These are phyloP conservation scores for Talaromyces sp. DNA, from an alignment of 2,329 filamentous ascomycete species.

Conservation along the genomic window DNA sequence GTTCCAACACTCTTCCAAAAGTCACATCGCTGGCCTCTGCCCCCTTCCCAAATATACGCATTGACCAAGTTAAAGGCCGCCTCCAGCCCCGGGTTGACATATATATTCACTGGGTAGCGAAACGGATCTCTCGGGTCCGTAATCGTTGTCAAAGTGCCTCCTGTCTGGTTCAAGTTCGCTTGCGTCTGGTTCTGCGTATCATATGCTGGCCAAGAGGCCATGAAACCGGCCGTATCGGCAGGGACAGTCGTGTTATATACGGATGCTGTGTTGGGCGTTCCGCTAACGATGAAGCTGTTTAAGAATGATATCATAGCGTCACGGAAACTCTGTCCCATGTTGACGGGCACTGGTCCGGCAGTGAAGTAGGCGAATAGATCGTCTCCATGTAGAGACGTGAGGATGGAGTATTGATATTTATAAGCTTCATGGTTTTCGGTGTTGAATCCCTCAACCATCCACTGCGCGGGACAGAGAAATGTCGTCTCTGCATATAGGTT, in stretches of 20 bases:
- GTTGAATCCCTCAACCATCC: conserved; percentile 48
- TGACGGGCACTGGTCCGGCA: neutral
- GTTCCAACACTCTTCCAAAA: conserved; percentile 33
- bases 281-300: conserved; percentile 44
- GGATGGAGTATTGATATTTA: conserved; percentile 56
- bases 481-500: conserved; percentile 54
- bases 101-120: conserved; percentile 19
- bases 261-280: conserved; percentile 31
- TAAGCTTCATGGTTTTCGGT: conserved; percentile 29
- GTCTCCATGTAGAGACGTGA: conserved; percentile 61
- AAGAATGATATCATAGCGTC: conserved; percentile 26
- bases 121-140: conserved; percentile 14
- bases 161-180: conserved; percentile 46
- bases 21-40: conserved; percentile 42
- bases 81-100: conserved; percentile 25
- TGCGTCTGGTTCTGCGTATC: conserved; percentile 28
- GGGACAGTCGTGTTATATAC: conserved; percentile 21
- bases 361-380: conserved; percentile 52
- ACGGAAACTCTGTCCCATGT: conserved; percentile 11
- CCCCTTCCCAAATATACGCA: conserved; percentile 46
- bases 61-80: conserved; percentile 40
- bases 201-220: conserved; percentile 33
- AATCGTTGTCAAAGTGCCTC: conserved; percentile 23
- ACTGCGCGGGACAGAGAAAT: conserved; percentile 54
- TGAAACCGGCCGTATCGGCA: neutral